phyloP scores from a whole-genome alignment of 352 stramenopile species.

The Sclerospora graminicola region DNA sequence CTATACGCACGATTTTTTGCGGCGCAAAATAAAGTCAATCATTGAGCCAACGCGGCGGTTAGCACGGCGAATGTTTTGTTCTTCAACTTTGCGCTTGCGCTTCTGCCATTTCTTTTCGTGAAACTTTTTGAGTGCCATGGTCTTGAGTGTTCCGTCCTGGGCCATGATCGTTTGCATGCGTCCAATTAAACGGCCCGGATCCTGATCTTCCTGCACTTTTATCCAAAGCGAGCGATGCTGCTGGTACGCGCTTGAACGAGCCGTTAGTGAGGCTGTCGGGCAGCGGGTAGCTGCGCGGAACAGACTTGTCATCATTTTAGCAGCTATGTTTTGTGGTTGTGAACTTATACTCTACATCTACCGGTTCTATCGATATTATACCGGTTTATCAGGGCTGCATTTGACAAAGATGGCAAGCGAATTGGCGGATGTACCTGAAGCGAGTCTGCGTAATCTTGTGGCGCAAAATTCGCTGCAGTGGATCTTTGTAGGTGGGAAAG shows the following conservation, averaged over 20 bases:
- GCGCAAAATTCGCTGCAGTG: conserved; percentile 84
- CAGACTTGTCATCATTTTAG: conserved; percentile 28
- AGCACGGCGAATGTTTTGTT: conserved; percentile 68
- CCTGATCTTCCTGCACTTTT: conserved; percentile 35
- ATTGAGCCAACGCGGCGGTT: conserved; percentile 76
- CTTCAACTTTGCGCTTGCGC: conserved; percentile 70
- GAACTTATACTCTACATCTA: too few relatives aligned
- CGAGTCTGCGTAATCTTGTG: conserved; percentile 86
- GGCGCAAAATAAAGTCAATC: conserved; percentile 76
- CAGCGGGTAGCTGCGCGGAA: conserved; percentile 13
- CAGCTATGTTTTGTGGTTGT: too few relatives aligned
- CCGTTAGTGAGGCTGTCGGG: conserved; percentile 9
- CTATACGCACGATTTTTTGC: conserved; percentile 64
- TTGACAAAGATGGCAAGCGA: conserved; percentile 20
- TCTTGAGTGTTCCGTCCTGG: conserved; percentile 69
- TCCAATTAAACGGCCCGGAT: conserved; percentile 38
- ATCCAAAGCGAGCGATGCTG: conserved; percentile 43
- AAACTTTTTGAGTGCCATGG: conserved; percentile 54
- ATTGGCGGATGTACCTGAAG: conserved; percentile 57
- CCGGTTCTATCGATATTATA: too few relatives aligned
- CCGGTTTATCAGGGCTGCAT: too few relatives aligned
- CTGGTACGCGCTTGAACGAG: conserved; percentile 6
- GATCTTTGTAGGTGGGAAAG: conserved; percentile 95
- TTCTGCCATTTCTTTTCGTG: conserved; percentile 82
- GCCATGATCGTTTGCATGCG: conserved; percentile 64